Evolutionary conservation across 1,284 basidiomycete genomes (phyloP), one percentile per base, ranked within the genome.

Genomic region (Leccinum solheimii): DNA sequence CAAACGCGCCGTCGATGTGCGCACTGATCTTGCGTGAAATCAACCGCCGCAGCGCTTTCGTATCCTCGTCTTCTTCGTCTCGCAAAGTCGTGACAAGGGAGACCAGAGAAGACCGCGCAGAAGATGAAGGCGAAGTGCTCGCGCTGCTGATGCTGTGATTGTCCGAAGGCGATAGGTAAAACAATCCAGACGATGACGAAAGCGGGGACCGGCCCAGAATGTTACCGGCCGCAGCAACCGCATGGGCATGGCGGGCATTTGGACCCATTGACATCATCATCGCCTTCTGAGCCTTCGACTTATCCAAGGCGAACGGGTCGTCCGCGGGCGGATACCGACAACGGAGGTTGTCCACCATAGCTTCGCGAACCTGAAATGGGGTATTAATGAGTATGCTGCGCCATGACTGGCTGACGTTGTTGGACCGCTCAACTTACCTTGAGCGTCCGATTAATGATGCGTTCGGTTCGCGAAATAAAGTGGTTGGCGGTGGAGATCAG

Each of bases 21-120:
- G 82, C 80, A 27, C 85, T 82, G 57, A 91, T 81, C 75, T 88
- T 89, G 51, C 86, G 81, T 48, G 84, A 73, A 27, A 90, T 69
- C 21, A 91, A 71, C 16, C 85, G 78, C 19, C 86, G 84, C 50
- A 90, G 76, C 23, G 80, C 77, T 36, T 80, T 80, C 6, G 79
- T 81, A 64, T 90, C 87, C 50, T 86, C 84, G 61, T 86, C 85
- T 56, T 86, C 81, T 21, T 73, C 73, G 49, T 80, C 78, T 6
- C 75, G 74, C 62, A 78, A 64, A 1, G 78, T 77, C 23, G 70
- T 74, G 19, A 76, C 69, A 27, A 80, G 66, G 2, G 81, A 80
- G 14, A 70, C 55, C 13, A 69, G 67, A 4, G 76, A 77, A 11
- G 82, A 80, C 19, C 66, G 68, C 27, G 75, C 70, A 13, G 79